These are phyloP conservation scores for Colletotrichum sp. DNA, from an alignment of 2,329 filamentous ascomycete genomes.

Conservation along the genomic window DNA sequence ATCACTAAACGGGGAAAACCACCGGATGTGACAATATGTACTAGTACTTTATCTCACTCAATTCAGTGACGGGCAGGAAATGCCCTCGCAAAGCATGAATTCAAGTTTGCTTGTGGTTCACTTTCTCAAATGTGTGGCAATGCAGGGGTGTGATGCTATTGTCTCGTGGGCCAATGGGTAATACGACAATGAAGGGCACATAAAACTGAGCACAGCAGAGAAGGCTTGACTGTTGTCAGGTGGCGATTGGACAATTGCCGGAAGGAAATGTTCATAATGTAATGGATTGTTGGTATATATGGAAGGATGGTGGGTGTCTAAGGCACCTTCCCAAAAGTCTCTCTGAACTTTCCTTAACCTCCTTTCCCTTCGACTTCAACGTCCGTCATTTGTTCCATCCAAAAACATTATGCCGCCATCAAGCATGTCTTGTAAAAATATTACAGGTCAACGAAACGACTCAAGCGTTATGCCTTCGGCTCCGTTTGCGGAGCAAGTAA, in stretches of 20 bases:
- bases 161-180: not conserved
- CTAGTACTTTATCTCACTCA: conserved; percentile 18
- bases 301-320: not conserved
- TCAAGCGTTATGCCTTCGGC: not conserved
- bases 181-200: not conserved
- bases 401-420: not conserved
- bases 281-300: not conserved
- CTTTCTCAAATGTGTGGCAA: not conserved
- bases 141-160: not conserved
- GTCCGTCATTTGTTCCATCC: not conserved
- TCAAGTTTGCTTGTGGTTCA: not conserved
- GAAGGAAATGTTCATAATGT: not conserved
- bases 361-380: not conserved
- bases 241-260: not conserved
- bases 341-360: not conserved
- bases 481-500: not conserved
- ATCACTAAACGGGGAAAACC: not conserved
- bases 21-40: conserved; percentile 20
- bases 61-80: not conserved
- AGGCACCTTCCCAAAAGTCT: not conserved
- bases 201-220: not conserved
- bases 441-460: conserved; percentile 2
- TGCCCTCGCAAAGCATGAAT: not conserved
- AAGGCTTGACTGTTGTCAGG: not conserved
- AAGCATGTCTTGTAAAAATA: conserved; percentile 1